A percentile compares a stretch with the other conserved stretches of the same genome.
Evolutionary conservation across 2,329 filamentous ascomycete species (phyloP).

Genomic region (Xenosphaeropsis pyriputrescens): DNA sequence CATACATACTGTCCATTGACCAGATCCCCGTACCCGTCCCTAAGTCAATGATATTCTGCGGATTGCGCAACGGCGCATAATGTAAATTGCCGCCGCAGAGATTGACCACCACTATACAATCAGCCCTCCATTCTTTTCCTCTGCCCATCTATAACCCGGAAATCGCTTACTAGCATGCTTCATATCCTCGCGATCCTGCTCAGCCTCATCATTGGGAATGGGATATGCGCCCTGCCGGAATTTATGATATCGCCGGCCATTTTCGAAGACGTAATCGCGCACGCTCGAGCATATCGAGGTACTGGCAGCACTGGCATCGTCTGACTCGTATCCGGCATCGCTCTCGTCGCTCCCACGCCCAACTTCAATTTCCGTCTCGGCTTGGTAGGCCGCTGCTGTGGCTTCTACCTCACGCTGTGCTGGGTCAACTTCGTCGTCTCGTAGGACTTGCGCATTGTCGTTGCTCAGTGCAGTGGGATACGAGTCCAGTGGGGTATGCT

Average conservation of each 20-base stretch:
- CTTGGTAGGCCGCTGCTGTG: background rate
- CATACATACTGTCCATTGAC: conserved; percentile 33
- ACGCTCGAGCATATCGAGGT: conserved; percentile 14
- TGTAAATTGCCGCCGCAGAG: conserved; percentile 32
- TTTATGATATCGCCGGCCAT: conserved; percentile 37
- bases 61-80: conserved; percentile 32
- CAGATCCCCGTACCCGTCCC: conserved; percentile 44
- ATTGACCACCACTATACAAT: conserved; percentile 9
- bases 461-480: no score
- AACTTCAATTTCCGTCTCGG: conserved; percentile 1
- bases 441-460: no score
- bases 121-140: conserved; percentile 1
- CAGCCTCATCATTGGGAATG: conserved; percentile 40
- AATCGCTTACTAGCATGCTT: background rate
- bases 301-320: background rate
- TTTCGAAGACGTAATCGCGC: conserved; percentile 33
- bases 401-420: background rate
- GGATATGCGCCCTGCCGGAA: conserved; percentile 35
- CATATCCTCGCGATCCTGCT: conserved; percentile 39
- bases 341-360: background rate
- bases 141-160: no score
- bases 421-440: background rate
- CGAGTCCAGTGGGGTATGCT: no score
- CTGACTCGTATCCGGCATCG: background rate
- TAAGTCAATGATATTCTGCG: conserved; percentile 38